Percentiles rank a stretch among this genome's conserved stretches.
Conservation (phyloP, 306 rosid genomes). For the Vachellia collinsii region DNA sequence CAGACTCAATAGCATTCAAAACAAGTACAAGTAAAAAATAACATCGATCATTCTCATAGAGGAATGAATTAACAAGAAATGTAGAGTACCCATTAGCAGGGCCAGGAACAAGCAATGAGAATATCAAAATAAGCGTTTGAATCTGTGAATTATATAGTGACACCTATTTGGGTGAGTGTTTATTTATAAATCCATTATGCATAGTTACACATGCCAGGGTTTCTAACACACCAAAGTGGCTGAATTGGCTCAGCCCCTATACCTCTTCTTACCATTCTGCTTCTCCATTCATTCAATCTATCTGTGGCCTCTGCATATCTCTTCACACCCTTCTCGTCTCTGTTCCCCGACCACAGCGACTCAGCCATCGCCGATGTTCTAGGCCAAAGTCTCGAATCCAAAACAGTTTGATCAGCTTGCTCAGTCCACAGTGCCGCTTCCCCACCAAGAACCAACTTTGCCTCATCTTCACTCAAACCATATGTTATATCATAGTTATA, state of each 20-base stretch:
- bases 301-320: conserved; percentile 79
- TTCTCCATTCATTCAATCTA: conserved; percentile 84
- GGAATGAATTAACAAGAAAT: background rate
- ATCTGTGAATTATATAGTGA: background rate
- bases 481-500: conserved; percentile 75
- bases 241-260: conserved; percentile 89
- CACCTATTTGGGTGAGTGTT: background rate
- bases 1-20: no score
- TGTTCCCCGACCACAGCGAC: conserved; percentile 84
- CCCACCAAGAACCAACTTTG: conserved; percentile 85
- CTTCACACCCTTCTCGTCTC: conserved; percentile 60
- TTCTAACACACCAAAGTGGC: conserved; percentile 84
- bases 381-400: conserved; percentile 86
- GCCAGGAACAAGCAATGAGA: background rate
- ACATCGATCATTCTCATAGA: background rate
- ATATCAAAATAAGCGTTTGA: background rate
- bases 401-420: conserved; percentile 75
- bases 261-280: conserved; percentile 76
- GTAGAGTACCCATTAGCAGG: background rate
- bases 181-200: background rate
- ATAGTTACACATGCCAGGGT: conserved; percentile 86
- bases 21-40: background rate
- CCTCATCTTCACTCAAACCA: conserved; percentile 68
- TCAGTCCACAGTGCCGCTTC: conserved; percentile 91
- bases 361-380: conserved; percentile 82